Conservation (phyloP, 495 filamentous ascomycete genomes). For the Xylaria scruposa region DNA sequence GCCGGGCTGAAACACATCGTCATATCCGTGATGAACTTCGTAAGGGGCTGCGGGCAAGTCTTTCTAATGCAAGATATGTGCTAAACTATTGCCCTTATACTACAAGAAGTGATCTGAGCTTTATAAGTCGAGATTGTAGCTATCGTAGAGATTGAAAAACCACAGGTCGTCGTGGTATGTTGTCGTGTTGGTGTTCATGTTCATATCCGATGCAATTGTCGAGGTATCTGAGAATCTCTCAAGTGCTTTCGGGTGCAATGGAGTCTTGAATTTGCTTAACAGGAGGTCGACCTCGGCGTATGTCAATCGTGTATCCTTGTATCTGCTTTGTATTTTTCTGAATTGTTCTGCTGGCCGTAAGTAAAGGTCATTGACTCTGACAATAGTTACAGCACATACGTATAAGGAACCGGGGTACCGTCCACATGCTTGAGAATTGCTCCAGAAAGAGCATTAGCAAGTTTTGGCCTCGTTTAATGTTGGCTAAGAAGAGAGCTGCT, state of each 20-base stretch:
- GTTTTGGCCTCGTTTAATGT: constrained; percentile 24
- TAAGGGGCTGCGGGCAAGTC: background rate
- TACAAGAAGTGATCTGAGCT: background rate
- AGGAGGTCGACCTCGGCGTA: constrained; percentile 29
- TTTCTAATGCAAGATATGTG: background rate
- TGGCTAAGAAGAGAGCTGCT: background rate
- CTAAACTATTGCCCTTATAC: background rate
- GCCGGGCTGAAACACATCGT: background rate
- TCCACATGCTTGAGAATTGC: constrained; percentile 36
- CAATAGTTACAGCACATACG: constrained; percentile 20
- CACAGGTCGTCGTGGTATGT: constrained; percentile 6
- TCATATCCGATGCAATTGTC: background rate
- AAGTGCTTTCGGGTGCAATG: constrained; percentile 32
- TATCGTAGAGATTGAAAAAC: constrained; percentile 19
- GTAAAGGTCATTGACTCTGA: background rate
- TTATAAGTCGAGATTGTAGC: constrained; percentile 7
- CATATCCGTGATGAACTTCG: background rate
- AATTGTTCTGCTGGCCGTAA: constrained; percentile 30
- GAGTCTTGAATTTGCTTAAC: constrained; percentile 29
- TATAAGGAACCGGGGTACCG: constrained; percentile 29
- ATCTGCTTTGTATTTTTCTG: constrained; percentile 14
- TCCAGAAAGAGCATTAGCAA: constrained; percentile 33
- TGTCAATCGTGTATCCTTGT: constrained; percentile 16
- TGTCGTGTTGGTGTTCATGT: constrained; percentile 1
- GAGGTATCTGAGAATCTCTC: constrained; percentile 1